A percentile compares a stretch with the other conserved stretches of the same genome.
Evolutionary conservation across 2,329 filamentous ascomycete genomes (phyloP).

Genomic region (Plenodomus tracheiphilus): DNA sequence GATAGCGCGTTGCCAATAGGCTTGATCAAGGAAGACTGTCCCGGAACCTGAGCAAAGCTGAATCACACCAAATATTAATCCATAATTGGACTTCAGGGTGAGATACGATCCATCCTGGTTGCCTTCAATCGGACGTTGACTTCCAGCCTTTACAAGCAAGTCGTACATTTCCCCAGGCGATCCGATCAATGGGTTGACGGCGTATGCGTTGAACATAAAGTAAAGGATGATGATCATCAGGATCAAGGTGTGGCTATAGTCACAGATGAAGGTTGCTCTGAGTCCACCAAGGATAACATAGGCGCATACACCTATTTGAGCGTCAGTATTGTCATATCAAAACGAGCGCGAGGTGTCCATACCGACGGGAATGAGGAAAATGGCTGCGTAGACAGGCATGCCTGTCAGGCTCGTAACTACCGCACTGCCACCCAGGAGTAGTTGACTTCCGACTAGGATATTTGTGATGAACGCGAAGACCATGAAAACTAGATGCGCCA

Average conservation of each 20-base stretch:
- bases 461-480: conserved; percentile 49
- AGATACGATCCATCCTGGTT: conserved; percentile 49
- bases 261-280: conserved; percentile 49
- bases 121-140: conserved; percentile 42
- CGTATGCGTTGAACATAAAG: conserved; percentile 50
- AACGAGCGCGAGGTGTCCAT: not conserved
- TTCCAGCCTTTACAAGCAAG: conserved; percentile 43
- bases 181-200: conserved; percentile 45
- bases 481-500: conserved; percentile 47
- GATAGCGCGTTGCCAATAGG: conserved; percentile 53
- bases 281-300: conserved; percentile 44
- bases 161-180: conserved; percentile 47
- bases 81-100: conserved; percentile 47
- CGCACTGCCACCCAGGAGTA: conserved; percentile 50
- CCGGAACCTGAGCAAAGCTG: conserved; percentile 45
- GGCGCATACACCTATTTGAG: conserved; percentile 34
- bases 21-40: conserved; percentile 49
- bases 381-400: conserved; percentile 50
- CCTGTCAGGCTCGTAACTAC: conserved; percentile 50
- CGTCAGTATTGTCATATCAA: conserved; percentile 5
- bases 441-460: conserved; percentile 48
- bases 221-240: conserved; percentile 51
- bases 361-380: conserved; percentile 49
- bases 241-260: conserved; percentile 47
- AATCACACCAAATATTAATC: conserved; percentile 51